These are phyloP conservation scores for Termitomyces sp. DNA, from an alignment of 1,284 basidiomycete species.

Conservation along the genomic window DNA sequence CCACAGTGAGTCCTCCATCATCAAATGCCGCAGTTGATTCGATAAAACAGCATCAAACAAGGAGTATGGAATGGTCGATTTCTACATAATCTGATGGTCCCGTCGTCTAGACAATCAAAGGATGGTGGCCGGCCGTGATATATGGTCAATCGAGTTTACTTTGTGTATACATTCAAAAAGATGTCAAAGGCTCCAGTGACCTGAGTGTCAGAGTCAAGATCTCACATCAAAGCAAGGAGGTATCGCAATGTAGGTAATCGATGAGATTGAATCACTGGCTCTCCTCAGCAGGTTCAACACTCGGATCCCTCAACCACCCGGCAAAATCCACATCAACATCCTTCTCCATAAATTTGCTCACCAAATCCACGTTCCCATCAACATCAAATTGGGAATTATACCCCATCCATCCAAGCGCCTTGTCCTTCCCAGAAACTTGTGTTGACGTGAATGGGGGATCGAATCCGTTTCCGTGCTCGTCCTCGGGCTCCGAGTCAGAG, in stretches of 20 bases:
- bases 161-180: too few species aligned
- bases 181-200: too few species aligned
- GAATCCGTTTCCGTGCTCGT: constrained; percentile 16
- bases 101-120: too few species aligned
- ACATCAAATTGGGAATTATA: constrained; percentile 32
- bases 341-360: constrained; percentile 29
- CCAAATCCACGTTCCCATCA: constrained; percentile 25
- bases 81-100: too few species aligned
- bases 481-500: constrained; percentile 19
- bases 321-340: constrained; percentile 29
- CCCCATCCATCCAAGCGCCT: constrained; percentile 20
- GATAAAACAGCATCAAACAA: too few species aligned
- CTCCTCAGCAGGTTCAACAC: constrained; percentile 9
- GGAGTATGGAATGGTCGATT: too few species aligned
- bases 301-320: constrained; percentile 21
- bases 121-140: too few species aligned
- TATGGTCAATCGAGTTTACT: too few species aligned
- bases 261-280: constrained; percentile 12
- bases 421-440: constrained; percentile 18
- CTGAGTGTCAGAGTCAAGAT: background rate
- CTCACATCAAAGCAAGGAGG: background rate
- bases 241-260: background rate
- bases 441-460: constrained; percentile 29
- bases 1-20: too few species aligned
- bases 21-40: too few species aligned